Conservation (phyloP, 768 basidiomycete species). For the Chlorophyllum brunneum region DNA sequence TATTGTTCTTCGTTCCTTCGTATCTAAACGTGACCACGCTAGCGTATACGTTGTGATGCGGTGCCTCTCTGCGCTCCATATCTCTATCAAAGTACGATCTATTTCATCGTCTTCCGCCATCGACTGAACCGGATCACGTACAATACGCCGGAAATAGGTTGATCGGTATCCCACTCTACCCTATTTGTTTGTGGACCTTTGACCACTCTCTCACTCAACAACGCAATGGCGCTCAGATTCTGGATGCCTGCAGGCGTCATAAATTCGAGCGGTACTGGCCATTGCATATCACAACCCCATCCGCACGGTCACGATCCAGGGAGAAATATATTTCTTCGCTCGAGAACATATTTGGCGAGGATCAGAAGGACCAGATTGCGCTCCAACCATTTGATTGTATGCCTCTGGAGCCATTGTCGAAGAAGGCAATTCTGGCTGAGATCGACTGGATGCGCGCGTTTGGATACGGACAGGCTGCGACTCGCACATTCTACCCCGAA, state of each 20-base stretch:
- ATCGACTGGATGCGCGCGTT: not conserved
- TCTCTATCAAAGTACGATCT: constrained; percentile 33
- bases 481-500: too few species aligned
- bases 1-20: constrained; percentile 38
- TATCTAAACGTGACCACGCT: constrained; percentile 41
- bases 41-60: constrained; percentile 39
- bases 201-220: too few species aligned
- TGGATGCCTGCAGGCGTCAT: too few species aligned
- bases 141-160: constrained; percentile 20
- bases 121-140: constrained; percentile 26
- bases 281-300: too few species aligned
- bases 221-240: too few species aligned
- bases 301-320: not conserved
- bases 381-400: constrained; percentile 12
- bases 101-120: constrained; percentile 35
- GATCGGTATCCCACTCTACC: constrained; percentile 23
- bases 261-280: too few species aligned
- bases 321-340: constrained; percentile 15
- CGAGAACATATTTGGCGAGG: constrained; percentile 19
- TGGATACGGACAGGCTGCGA: not conserved
- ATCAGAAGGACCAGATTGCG: constrained; percentile 12
- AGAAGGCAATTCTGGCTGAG: constrained; percentile 14
- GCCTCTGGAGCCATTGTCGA: constrained; percentile 18
- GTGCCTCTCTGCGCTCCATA: constrained; percentile 23
- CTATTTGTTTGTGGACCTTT: too few species aligned